Evolutionary conservation across 768 basidiomycete genomes (phyloP).

Genomic region (Russula brevipes): DNA sequence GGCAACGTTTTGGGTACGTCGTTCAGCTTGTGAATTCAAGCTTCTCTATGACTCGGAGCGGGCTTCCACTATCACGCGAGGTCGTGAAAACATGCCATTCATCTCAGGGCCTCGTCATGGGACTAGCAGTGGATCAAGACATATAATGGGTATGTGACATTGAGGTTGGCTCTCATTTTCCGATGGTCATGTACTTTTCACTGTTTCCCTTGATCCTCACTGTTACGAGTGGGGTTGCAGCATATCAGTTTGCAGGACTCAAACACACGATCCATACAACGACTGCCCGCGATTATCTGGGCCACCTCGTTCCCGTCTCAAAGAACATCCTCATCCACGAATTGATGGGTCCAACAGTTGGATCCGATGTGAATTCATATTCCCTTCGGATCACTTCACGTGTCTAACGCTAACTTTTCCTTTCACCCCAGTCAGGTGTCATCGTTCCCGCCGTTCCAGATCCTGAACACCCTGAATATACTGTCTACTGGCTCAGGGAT

Average conservation of each 20-base stretch:
- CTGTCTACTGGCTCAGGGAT: conserved; percentile 12
- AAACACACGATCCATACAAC: background rate
- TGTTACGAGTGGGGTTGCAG: background rate
- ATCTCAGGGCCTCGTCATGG: background rate
- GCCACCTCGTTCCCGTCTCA: background rate
- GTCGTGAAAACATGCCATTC: too few species aligned
- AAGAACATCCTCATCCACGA: background rate
- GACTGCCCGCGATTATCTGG: background rate
- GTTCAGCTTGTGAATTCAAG: too few species aligned
- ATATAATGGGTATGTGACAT: background rate
- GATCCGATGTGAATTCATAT: conserved; percentile 3
- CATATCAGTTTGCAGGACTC: background rate
- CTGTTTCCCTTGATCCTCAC: background rate
- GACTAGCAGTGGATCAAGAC: background rate
- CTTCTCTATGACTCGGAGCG: too few species aligned
- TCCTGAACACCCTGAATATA: background rate
- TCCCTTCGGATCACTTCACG: background rate
- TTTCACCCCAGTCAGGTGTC: conserved; percentile 2
- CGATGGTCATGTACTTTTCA: background rate
- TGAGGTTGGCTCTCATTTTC: background rate
- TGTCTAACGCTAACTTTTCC: background rate
- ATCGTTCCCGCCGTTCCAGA: conserved; percentile 3
- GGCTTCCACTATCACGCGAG: too few species aligned
- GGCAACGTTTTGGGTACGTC: too few species aligned
- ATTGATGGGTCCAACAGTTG: conserved; percentile 7